Base-by-base conservation (phyloP, 2,329 filamentous ascomycete genomes). In the Coleophoma cylindrospora region DNA sequence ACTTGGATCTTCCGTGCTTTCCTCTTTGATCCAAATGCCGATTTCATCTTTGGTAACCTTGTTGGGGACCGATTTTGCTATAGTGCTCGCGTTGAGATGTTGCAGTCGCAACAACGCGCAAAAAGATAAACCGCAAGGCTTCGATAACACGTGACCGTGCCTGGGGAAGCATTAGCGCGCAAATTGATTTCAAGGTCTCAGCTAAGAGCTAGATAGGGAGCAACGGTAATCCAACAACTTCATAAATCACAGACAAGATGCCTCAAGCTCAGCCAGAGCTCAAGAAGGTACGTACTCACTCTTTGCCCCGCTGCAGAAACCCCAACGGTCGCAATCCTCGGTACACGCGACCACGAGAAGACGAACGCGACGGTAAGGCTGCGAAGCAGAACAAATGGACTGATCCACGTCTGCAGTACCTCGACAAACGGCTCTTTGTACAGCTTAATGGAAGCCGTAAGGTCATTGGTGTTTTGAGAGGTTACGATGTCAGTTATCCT, bases 181-280 rank as follows among this genome's bases (percentile, higher is more conserved):
- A 50, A 43, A 48, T 48, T 40, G 49, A 22, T 40, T 46, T 44
- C 38, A 53, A 51, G 38, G 22, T 48, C 27, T 27, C 32, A 37
- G 34, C 19, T 27, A 33, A 8, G 22, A 34, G 27, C 27, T 15
- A 45, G 43, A 27, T 17, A 27, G 27, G 27, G 9, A 27, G 27
- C 27, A 27, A 27, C 27, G 9, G 27, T 27, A 27, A 27, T 52
- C 50, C 57, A 54, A 59, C 43, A 61, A 45, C 54, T 8, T 49
- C 55, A 37, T 44, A 58, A 52, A 21, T 45, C 50, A 52, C 50
- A 43, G 46, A 58, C 61, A 66, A 77, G 60, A 99, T 99, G 94
- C 90, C 94, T 75, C 92, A 95, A 84, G 91, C 94, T 69, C 94
- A 97, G 75, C 94, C 94, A 64, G 95, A 99, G 77, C 83, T 99